Evolutionary conservation across 1,139 yeast genomes (phyloP).

Genomic region (Saccharomyces hybrid): DNA sequence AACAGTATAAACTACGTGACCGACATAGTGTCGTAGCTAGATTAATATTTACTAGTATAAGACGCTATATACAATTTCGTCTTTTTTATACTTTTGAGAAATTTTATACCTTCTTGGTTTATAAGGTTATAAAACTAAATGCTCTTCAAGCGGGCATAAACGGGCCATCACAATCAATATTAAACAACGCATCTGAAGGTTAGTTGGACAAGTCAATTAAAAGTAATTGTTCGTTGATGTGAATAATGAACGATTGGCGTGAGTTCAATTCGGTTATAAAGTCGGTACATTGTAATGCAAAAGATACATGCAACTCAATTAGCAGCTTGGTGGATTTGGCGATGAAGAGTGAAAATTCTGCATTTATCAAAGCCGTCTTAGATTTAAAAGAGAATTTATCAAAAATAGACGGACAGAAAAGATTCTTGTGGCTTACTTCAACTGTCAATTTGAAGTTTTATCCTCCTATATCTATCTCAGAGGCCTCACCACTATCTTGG

Average conservation of each 20-base stretch:
- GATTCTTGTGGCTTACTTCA: constrained; percentile 43
- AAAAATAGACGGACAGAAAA: constrained; percentile 22
- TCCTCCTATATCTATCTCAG: constrained; percentile 34
- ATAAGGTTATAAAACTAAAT: neutral
- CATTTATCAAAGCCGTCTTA: constrained; percentile 13
- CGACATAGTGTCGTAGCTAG: no score
- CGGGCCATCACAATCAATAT: neutral
- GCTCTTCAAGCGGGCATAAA: neutral
- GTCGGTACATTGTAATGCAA: constrained; percentile 5
- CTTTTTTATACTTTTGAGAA: neutral
- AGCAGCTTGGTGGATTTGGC: constrained; percentile 7
- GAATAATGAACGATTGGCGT: constrained; percentile 8
- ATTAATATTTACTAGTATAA: no score
- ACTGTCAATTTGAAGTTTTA: constrained; percentile 29
- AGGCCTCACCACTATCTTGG: constrained; percentile 20
- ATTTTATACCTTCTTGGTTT: neutral
- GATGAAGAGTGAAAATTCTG: constrained; percentile 10
- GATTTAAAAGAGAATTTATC: constrained; percentile 12
- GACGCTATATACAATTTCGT: neutral
- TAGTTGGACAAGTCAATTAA: no score
- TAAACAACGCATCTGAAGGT: neutral
- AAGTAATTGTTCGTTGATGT: no score
- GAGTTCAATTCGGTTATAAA: constrained; percentile 12
- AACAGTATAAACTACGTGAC: neutral
- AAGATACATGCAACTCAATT: neutral